Base-by-base conservation (phyloP, 2,329 filamentous ascomycete species). In the Microcera coccophila region DNA sequence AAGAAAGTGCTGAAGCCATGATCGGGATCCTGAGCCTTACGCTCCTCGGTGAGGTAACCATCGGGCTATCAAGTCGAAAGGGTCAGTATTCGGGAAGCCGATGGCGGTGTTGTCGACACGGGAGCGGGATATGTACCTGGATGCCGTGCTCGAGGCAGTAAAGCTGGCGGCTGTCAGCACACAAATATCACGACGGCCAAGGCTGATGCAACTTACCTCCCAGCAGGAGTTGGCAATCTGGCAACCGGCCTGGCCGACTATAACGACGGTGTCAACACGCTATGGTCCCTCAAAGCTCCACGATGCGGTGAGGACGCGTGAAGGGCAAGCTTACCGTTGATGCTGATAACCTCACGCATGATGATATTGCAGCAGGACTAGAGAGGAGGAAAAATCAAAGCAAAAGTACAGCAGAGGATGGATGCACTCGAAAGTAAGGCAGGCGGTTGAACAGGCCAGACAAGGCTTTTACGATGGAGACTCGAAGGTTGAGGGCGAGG, bases 131-230 rank as follows among this genome's bases (percentile, higher is more conserved):
- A 34, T 83, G 58, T 84, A 95, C 90, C 86, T 95, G 87, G 63
- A 98, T 98, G 66, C 93, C 93, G 74, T 98, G 93, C 82, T 98
- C 93, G 66, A 98, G 89, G 77, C 93, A 98, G 84, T 98, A 98
- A 54, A 98, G 88, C 93, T 98, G 72, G 52, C 9, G n/a, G 52
- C 32, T n/a, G 50, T 59, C 52, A 69, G 62, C 55, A 44, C 19
- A 15, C 42, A 5, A 17, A 39, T 5, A 32, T 34, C 20, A 50
- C 38, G 31, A 19, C 16, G 16, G 15, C 16, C 16, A 35, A 8
- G 17, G 15, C 20, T 7, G 29, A 35, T 36, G 45, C 63, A 65
- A 78, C 88, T 78, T 78, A 98, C 93, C 90, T 98, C 93, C 93
- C 93, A 98, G 84, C 93, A 97, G 63, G 93, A 93, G 81, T 98